These are phyloP conservation scores for Wickerhamomyces rabaulensis DNA, from an alignment of 805 yeast genomes.

Conservation along the genomic window DNA sequence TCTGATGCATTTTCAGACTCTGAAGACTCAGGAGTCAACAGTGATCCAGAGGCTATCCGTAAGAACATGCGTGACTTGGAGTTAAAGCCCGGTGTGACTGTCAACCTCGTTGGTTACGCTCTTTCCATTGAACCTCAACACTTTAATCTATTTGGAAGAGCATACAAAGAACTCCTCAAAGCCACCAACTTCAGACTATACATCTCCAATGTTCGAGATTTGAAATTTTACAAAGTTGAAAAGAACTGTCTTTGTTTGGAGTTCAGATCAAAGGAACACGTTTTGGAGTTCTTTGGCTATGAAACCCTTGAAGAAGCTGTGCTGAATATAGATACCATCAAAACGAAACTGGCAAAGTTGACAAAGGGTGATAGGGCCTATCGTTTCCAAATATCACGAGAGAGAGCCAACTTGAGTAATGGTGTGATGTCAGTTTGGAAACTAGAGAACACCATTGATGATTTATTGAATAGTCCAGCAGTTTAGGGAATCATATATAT, in stretches of 20 bases:
- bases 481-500: too few species aligned
- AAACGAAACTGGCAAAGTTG: background rate
- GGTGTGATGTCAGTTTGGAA: constrained; percentile 13
- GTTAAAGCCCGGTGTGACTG: background rate
- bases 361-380: background rate
- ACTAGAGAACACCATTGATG: constrained; percentile 5
- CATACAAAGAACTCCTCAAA: constrained; percentile 7
- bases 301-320: constrained; percentile 4
- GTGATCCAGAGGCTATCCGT: constrained; percentile 1
- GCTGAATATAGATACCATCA: background rate
- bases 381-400: constrained; percentile 1
- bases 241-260: constrained; percentile 14
- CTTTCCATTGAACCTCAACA: constrained; percentile 13
- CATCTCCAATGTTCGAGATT: constrained; percentile 11
- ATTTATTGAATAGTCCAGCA: constrained; percentile 2
- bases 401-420: constrained; percentile 3
- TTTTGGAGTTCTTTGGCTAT: constrained; percentile 11
- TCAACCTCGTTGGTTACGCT: constrained; percentile 9
- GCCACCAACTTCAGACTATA: constrained; percentile 12
- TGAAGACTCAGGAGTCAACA: background rate
- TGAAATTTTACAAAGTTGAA: constrained; percentile 4
- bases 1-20: background rate
- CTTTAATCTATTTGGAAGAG: constrained; percentile 9
- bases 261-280: constrained; percentile 9
- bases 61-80: constrained; percentile 5